Percentiles rank a stretch among this genome's conserved stretches.
These are phyloP conservation scores for Saccharomyces hybrid DNA, from an alignment of 1,139 yeast species.

Conservation along the genomic window DNA sequence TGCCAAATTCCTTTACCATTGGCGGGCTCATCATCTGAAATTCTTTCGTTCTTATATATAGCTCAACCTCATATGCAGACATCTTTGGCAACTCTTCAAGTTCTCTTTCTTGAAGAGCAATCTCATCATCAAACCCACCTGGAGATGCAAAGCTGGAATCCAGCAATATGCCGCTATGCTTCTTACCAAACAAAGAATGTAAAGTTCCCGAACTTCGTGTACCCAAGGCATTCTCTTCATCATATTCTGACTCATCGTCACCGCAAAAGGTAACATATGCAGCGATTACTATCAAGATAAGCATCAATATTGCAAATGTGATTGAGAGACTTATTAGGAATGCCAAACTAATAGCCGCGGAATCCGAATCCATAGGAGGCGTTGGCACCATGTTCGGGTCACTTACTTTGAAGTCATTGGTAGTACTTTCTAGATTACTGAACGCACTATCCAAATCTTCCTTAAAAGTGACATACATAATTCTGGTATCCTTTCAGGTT, in stretches of 20 bases:
- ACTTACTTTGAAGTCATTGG: background rate
- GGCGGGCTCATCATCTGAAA: slow-evolving; percentile 38
- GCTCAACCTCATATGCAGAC: slow-evolving; percentile 31
- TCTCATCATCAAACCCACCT: slow-evolving; percentile 35
- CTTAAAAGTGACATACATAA: background rate
- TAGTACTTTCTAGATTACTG: background rate
- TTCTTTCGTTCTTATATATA: slow-evolving; percentile 34
- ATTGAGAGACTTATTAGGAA: slow-evolving; percentile 37
- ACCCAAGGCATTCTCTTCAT: slow-evolving; percentile 25
- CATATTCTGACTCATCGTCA: slow-evolving; percentile 27
- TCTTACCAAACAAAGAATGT: slow-evolving; percentile 20
- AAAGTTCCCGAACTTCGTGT: slow-evolving; percentile 8
- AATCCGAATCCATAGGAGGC: slow-evolving; percentile 31
- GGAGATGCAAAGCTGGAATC: slow-evolving; percentile 35
- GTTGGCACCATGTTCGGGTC: slow-evolving; percentile 4
- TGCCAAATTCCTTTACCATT: slow-evolving; percentile 35
- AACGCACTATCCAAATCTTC: background rate
- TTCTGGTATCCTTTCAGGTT: background rate
- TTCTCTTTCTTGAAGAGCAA: slow-evolving; percentile 31
- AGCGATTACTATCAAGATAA: slow-evolving; percentile 33
- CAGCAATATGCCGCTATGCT: slow-evolving; percentile 23
- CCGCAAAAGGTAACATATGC: slow-evolving; percentile 36
- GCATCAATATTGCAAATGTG: slow-evolving; percentile 35
- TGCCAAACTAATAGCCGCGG: slow-evolving; percentile 34
- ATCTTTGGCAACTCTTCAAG: slow-evolving; percentile 30